Evolutionary conservation across 2,329 filamentous ascomycete species (phyloP).

Genomic region (Diaporthe eres): DNA sequence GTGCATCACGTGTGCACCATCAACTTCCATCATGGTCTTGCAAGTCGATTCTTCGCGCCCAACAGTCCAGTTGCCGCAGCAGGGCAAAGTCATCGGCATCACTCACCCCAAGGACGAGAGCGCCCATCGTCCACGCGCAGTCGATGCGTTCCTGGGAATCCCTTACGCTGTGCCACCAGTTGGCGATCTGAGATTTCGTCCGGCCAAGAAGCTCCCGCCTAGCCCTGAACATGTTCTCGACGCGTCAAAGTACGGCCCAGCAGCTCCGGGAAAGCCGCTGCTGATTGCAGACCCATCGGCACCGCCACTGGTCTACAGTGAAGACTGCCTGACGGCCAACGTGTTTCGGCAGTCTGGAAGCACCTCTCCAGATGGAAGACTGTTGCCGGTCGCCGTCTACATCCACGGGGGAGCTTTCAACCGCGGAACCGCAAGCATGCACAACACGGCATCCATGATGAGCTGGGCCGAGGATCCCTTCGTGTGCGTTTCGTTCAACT

Average conservation of each 20-base stretch:
- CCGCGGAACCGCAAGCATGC: constrained; percentile 55
- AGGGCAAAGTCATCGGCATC: constrained; percentile 46
- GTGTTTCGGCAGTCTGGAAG: constrained; percentile 45
- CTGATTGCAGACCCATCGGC: constrained; percentile 36
- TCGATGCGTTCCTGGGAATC: constrained; percentile 62
- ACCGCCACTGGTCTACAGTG: constrained; percentile 44
- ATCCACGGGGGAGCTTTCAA: constrained; percentile 64
- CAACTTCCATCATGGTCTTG: constrained; percentile 28
- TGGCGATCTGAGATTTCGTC: constrained; percentile 61
- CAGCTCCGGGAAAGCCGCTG: constrained; percentile 43
- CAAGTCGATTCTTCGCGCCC: constrained; percentile 38
- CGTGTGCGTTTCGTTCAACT: constrained; percentile 63
- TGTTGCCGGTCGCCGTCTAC: constrained; percentile 56
- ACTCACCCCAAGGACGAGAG: constrained; percentile 29
- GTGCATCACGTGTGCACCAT: neutral
- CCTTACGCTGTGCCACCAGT: constrained; percentile 63
- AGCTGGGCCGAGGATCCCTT: constrained; percentile 60
- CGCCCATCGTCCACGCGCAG: constrained; percentile 40
- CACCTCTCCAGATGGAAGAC: neutral
- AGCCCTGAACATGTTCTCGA: constrained; percentile 47
- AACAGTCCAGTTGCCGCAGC: constrained; percentile 29
- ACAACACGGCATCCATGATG: constrained; percentile 66
- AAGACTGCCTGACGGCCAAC: constrained; percentile 49
- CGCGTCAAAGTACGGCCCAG: constrained; percentile 45
- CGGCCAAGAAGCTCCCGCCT: constrained; percentile 48